Evolutionary conservation across 345 rosid species (phyloP).

Genomic region (Aurinia saxatilis): DNA sequence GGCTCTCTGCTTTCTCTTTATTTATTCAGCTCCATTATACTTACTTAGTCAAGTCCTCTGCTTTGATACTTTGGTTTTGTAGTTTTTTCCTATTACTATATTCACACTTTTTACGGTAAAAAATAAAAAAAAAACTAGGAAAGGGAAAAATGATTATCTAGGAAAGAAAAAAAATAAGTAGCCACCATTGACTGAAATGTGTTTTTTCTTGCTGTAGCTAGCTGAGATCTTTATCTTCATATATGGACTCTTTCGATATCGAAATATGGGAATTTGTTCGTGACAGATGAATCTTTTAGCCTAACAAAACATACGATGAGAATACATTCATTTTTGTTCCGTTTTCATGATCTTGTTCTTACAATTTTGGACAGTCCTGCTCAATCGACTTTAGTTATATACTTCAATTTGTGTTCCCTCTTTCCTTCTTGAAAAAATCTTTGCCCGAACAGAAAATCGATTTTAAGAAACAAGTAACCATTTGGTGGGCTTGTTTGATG

Average conservation of each 20-base stretch:
- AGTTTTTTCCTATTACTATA: too few relatives aligned
- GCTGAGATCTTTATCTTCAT: constrained; percentile 95
- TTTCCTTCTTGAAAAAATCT: constrained; percentile 72
- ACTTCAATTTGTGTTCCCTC: constrained; percentile 72
- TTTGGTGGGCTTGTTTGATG: constrained; percentile 99
- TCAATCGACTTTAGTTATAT: constrained; percentile 67
- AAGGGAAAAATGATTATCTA: too few relatives aligned
- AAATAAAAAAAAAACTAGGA: too few relatives aligned
- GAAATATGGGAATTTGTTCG: constrained; percentile 83
- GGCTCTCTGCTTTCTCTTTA: too few relatives aligned
- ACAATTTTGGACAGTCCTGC: constrained; percentile 52
- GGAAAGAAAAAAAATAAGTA: too few relatives aligned
- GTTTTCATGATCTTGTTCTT: neutral
- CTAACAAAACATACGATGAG: neutral
- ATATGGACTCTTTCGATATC: constrained; percentile 95
- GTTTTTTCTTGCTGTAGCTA: constrained; percentile 35
- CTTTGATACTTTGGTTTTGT: too few relatives aligned
- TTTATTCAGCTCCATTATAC: too few relatives aligned
- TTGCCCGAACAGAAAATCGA: constrained; percentile 42
- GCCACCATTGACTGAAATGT: neutral
- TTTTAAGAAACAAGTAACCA: constrained; percentile 73
- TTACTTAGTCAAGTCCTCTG: too few relatives aligned
- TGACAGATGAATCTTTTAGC: constrained; percentile 42
- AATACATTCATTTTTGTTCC: neutral
- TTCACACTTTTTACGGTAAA: too few relatives aligned